Evolutionary conservation across 371 early-diverging fungal species (phyloP), one percentile per base, ranked within the genome.

Genomic region (Mucor lusitanicus): DNA sequence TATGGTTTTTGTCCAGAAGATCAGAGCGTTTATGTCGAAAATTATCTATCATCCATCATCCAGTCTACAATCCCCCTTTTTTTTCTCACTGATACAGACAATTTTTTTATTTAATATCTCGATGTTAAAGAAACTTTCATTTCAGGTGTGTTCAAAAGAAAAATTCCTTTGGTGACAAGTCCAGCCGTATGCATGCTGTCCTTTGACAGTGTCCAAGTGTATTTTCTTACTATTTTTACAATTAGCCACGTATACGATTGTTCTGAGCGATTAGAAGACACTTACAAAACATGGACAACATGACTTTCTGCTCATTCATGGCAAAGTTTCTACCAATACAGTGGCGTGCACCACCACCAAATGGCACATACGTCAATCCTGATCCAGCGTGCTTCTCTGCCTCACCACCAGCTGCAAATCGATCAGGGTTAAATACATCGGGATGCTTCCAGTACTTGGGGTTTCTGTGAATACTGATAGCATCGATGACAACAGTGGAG

Each of bases 281-380:
- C 64, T 50, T 70, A 72, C 72, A 54, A 21, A 87, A 62, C 76
- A 83, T 73, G 8, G 74, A 68, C 23, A 83, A 58, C 11, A 80
- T 30, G 6, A 87, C 61, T n/a, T 81, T 73, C 64, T 83, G 85
- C 33, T 83, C 81, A 25, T 76, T 63, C 56, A 87, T 57, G 1
- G 80, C 72, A 61, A 78, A 78, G 40, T 74, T 76, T 71, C 73
- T 83, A 56, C 81, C 77, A 54, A 81, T 59, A 33, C 77, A 81
- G 12, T 68, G 61, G 21, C 75, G 70, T 19, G 61, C 19, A 27
- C 78, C 78, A 35, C 59, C 61, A 15, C 76, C 70, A 54, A 80
- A 80, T 3, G 76, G 75, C 21, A 75, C 61, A 71, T 69, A 78
- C 8, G 71, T 39, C 32, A 71, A 40, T 0, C 71, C 69, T n/a